Evolutionary conservation across 805 yeast genomes (phyloP).

Genomic region (Candida khao-thaluensis): DNA sequence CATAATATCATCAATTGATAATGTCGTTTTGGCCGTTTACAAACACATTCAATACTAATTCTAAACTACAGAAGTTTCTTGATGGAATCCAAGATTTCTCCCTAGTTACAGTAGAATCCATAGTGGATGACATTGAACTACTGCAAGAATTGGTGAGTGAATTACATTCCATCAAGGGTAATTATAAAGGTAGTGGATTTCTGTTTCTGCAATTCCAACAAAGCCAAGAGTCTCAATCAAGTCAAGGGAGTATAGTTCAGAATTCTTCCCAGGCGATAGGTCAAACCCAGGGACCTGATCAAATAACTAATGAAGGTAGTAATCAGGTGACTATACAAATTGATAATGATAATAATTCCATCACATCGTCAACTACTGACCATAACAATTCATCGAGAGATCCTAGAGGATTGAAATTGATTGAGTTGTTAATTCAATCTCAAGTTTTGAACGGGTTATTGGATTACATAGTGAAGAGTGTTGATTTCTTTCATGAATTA

Average conservation of each 20-base stretch:
- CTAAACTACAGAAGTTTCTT: constrained; percentile 40
- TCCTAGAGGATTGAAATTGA: constrained; percentile 50
- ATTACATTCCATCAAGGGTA: constrained; percentile 36
- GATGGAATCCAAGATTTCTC: constrained; percentile 36
- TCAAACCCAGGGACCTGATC: not conserved
- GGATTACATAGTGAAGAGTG: constrained; percentile 57
- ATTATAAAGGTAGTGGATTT: constrained; percentile 28
- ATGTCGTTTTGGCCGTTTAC: constrained; percentile 51
- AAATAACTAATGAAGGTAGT: not conserved
- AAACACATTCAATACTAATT: constrained; percentile 34
- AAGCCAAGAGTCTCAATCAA: constrained; percentile 2
- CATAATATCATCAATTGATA: constrained; percentile 1
- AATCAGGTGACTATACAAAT: constrained; percentile 1
- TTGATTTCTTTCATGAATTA: constrained; percentile 41
- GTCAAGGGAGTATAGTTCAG: too few relatives aligned
- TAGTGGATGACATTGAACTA: constrained; percentile 31
- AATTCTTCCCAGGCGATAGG: not conserved
- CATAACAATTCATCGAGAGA: constrained; percentile 25
- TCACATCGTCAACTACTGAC: constrained; percentile 35
- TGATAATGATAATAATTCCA: constrained; percentile 29
- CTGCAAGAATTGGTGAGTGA: constrained; percentile 41
- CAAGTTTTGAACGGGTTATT: constrained; percentile 68
- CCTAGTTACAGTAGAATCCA: constrained; percentile 31
- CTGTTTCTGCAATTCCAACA: constrained; percentile 29
- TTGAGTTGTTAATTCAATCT: constrained; percentile 79